Conservation (phyloP, 78 protist genomes). For the Dictyostelium purpureum region DNA sequence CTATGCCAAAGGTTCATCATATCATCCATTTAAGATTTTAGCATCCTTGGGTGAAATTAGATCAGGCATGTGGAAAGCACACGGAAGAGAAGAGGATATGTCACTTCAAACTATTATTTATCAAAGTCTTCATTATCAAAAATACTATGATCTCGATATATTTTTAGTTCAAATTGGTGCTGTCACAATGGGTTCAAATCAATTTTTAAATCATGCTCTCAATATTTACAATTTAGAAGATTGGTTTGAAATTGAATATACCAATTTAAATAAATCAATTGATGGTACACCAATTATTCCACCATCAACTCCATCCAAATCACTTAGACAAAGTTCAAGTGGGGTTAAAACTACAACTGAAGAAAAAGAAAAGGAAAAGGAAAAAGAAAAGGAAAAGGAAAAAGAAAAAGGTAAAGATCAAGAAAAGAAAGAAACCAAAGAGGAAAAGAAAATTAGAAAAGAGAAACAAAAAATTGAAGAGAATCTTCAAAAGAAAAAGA, state of each 20-base stretch:
- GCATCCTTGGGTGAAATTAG: constrained; percentile 63
- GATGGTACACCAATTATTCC: neutral
- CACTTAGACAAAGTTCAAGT: constrained; percentile 28
- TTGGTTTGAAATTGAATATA: constrained; percentile 36
- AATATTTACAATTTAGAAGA: constrained; percentile 18
- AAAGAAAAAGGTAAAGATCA: neutral
- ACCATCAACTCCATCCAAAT: constrained; percentile 35
- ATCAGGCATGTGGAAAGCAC: constrained; percentile 60
- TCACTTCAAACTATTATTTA: constrained; percentile 17
- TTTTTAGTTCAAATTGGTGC: constrained; percentile 54
- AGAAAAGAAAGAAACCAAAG: constrained; percentile 20
- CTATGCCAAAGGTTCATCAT: constrained; percentile 30
- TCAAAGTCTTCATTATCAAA: constrained; percentile 48
- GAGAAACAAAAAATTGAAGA: constrained; percentile 43
- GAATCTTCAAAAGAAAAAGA: constrained; percentile 17
- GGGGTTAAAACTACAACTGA: neutral
- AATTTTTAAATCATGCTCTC: constrained; percentile 25
- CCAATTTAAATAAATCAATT: neutral
- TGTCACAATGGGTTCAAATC: constrained; percentile 43
- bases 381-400: neutral
- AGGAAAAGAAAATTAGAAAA: constrained; percentile 31
- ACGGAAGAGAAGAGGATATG: constrained; percentile 74
- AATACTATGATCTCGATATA: constrained; percentile 53
- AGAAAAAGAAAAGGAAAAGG: neutral
- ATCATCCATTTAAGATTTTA: constrained; percentile 36